These are phyloP conservation scores for Beta vulgaris DNA, from an alignment of 148 eudicot species.

Conservation along the genomic window DNA sequence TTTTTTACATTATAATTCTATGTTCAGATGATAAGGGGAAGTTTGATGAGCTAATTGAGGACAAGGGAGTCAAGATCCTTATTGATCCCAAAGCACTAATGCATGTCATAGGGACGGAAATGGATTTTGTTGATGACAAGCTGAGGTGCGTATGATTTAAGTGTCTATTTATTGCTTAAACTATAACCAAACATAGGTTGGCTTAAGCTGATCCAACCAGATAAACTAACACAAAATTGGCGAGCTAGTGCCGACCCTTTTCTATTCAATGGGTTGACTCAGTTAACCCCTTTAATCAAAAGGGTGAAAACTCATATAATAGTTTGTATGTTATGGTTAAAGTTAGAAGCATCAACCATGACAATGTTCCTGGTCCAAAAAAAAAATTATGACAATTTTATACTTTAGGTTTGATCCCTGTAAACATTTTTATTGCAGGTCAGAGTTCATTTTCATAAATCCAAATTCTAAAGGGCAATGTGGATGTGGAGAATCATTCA, in stretches of 20 bases:
- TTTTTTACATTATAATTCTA: not conserved
- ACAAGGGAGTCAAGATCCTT: slow-evolving; percentile 90
- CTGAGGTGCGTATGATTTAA: slow-evolving; percentile 53
- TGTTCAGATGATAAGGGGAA: slow-evolving; percentile 86
- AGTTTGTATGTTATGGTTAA: not conserved
- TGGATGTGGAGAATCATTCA: slow-evolving; percentile 83
- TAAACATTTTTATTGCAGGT: slow-evolving; percentile 38
- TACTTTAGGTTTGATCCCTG: too few species aligned
- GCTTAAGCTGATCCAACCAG: too few species aligned
- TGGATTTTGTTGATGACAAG: slow-evolving; percentile 96
- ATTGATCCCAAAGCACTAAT: slow-evolving; percentile 95
- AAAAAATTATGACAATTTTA: too few species aligned
- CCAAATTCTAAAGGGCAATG: slow-evolving; percentile 77
- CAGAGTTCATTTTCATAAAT: slow-evolving; percentile 70
- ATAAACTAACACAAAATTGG: too few species aligned
- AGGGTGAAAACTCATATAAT: too few species aligned
- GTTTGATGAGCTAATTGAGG: slow-evolving; percentile 93
- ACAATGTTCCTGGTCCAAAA: not conserved
- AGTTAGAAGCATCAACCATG: slow-evolving; percentile 8
- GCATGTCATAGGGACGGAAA: slow-evolving; percentile 96
- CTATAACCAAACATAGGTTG: too few species aligned
- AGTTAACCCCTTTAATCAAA: too few species aligned
- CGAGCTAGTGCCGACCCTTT: too few species aligned
- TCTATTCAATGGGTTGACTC: too few species aligned
- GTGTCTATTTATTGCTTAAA: not conserved